Evolutionary conservation across 441 rosid species (phyloP).

Genomic region (Populus hybrid): DNA sequence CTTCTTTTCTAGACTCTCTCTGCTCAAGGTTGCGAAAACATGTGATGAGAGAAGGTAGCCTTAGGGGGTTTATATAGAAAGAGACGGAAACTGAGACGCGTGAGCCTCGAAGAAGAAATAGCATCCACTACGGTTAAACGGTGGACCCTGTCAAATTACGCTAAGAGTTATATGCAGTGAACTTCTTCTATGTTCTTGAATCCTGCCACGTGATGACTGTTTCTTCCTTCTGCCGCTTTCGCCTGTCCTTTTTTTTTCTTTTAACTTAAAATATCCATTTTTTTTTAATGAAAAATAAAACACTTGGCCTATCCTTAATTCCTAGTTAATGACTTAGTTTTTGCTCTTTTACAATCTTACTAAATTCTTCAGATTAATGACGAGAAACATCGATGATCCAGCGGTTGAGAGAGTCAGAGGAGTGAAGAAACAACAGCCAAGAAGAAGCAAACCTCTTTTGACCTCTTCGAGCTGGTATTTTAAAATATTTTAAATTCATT

Average conservation of each 20-base stretch:
- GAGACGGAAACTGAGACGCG: neutral
- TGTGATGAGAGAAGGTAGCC: neutral
- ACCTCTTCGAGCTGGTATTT: too few relatives aligned
- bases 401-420: neutral
- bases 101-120: neutral
- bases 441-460: neutral
- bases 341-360: neutral
- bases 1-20: neutral
- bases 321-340: neutral
- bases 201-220: neutral
- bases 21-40: neutral
- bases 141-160: conserved; percentile 25
- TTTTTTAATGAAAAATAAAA: too few relatives aligned
- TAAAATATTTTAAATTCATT: too few relatives aligned
- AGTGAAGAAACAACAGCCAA: neutral
- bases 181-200: neutral
- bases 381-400: neutral
- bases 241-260: neutral
- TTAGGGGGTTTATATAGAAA: conserved; percentile 32
- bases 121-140: conserved; percentile 3
- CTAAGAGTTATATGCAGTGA: neutral
- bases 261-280: too few relatives aligned
- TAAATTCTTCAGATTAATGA: neutral
- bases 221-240: neutral
- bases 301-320: too few relatives aligned